phyloP scores from a whole-genome alignment of 2,329 filamentous ascomycete species.

The Colletotrichum melonis region DNA sequence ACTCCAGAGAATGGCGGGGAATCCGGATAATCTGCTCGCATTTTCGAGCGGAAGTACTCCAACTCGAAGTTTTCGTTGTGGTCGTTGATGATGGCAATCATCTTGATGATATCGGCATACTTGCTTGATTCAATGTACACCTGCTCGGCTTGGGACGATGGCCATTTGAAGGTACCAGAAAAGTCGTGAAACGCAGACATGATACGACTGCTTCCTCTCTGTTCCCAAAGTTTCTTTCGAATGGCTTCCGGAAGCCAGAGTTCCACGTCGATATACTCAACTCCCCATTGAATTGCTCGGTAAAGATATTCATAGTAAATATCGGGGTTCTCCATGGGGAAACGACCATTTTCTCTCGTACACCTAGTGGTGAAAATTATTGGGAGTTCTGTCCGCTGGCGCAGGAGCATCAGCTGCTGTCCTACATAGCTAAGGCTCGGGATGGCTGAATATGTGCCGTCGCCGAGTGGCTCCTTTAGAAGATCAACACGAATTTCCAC shows the following conservation, averaged over 20 bases:
- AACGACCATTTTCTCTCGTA: conserved; percentile 83
- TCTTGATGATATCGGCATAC: conserved; percentile 89
- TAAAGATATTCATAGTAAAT: conserved; percentile 85
- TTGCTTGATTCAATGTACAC: conserved; percentile 78
- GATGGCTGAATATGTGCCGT: conserved; percentile 72
- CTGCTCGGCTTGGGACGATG: conserved; percentile 75
- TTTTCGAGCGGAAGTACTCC: conserved; percentile 86
- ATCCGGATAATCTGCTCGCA: conserved; percentile 75
- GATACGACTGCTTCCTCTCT: conserved; percentile 82
- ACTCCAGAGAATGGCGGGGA: conserved; percentile 82
- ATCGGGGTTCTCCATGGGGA: conserved; percentile 83
- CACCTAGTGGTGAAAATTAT: conserved; percentile 91
- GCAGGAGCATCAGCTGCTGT: conserved; percentile 85
- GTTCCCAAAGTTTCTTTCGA: conserved; percentile 72
- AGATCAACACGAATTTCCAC: conserved; percentile 88
- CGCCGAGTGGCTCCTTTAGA: conserved; percentile 75
- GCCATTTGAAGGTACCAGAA: conserved; percentile 86
- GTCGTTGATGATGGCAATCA: conserved; percentile 86
- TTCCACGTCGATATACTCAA: conserved; percentile 91
- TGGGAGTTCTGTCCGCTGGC: conserved; percentile 87
- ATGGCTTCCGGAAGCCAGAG: conserved; percentile 86
- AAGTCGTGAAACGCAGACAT: conserved; percentile 95
- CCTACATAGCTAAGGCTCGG: conserved; percentile 87
- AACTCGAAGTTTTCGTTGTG: conserved; percentile 91
- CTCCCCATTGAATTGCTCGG: conserved; percentile 87